Percentiles rank a stretch among this genome's conserved stretches.
Conservation (phyloP, 805 yeast genomes). For the Suhomyces vadensis region DNA sequence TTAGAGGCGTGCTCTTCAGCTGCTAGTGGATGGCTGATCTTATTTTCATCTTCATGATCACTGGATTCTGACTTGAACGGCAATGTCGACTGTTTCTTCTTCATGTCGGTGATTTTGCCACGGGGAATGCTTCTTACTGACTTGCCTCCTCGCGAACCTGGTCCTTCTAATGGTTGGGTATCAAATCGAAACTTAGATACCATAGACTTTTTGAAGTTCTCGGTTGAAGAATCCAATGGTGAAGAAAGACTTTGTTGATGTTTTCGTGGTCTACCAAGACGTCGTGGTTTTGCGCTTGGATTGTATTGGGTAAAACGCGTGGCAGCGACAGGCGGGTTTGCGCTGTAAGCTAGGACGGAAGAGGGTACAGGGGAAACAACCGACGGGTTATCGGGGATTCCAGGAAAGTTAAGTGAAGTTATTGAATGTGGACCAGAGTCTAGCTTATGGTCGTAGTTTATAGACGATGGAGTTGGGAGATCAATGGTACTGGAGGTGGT, state of each 20-base stretch:
- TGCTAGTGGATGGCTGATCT: neutral
- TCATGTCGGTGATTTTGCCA: constrained; percentile 25
- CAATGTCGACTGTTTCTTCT: constrained; percentile 20
- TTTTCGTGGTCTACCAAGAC: constrained; percentile 40
- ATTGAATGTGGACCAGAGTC: neutral
- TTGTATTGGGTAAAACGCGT: constrained; percentile 29
- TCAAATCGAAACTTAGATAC: constrained; percentile 37
- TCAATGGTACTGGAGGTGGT: neutral
- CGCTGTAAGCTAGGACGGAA: neutral
- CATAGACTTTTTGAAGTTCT: constrained; percentile 32
- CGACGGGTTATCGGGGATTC: too few relatives aligned
- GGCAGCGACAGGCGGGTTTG: neutral
- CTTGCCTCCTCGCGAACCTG: constrained; percentile 43
- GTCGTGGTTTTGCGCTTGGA: constrained; percentile 31
- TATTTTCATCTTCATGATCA: constrained; percentile 5
- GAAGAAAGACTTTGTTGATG: constrained; percentile 21
- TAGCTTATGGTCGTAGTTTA: neutral
- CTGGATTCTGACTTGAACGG: constrained; percentile 7
- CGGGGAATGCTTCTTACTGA: constrained; percentile 19
- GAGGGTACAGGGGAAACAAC: neutral
- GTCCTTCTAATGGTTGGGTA: constrained; percentile 36
- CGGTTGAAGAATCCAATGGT: constrained; percentile 23
- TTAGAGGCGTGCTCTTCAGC: neutral
- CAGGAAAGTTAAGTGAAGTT: too few relatives aligned
- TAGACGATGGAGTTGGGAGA: neutral